Conservation (phyloP, 1,284 basidiomycete species). For the Porodaedalea pini region DNA sequence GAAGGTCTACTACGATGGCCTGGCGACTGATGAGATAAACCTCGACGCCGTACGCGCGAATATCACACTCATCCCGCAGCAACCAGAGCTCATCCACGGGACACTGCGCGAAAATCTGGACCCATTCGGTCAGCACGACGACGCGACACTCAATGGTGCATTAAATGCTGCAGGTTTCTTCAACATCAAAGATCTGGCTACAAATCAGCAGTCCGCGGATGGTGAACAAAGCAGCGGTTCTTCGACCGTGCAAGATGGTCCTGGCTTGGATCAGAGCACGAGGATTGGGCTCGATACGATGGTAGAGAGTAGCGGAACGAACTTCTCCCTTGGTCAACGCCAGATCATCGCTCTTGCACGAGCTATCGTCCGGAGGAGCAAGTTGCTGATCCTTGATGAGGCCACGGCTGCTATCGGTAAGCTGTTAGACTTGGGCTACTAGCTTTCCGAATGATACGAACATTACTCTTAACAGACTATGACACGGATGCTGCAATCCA, state of each 20-base stretch:
- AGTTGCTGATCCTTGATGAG: slow-evolving; percentile 33
- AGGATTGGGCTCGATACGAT: slow-evolving; percentile 15
- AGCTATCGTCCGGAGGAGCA: slow-evolving; percentile 31
- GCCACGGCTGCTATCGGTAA: slow-evolving; percentile 29
- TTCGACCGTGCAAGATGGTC: slow-evolving; percentile 41
- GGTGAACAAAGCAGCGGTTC: slow-evolving; percentile 43
- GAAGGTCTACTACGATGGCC: slow-evolving; percentile 37
- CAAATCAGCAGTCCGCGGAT: not conserved
- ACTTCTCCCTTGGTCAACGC: slow-evolving; percentile 20
- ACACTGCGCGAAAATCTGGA: slow-evolving; percentile 28
- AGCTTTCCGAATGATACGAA: not conserved
- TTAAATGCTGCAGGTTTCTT: slow-evolving; percentile 42
- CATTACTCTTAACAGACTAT: slow-evolving; percentile 19
- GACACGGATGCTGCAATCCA: slow-evolving; percentile 25
- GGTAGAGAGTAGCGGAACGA: slow-evolving; percentile 17
- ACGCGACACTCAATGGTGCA: slow-evolving; percentile 46
- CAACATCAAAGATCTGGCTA: slow-evolving; percentile 19
- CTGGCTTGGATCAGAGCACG: slow-evolving; percentile 19
- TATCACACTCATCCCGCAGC: slow-evolving; percentile 49
- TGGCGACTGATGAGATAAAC: slow-evolving; percentile 33
- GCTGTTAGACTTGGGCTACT: slow-evolving; percentile 29
- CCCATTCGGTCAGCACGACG: slow-evolving; percentile 46
- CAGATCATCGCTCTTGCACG: slow-evolving; percentile 47
- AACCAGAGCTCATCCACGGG: slow-evolving; percentile 33
- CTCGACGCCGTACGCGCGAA: slow-evolving; percentile 41